A percentile compares a stretch with the other conserved stretches of the same genome.
phyloP scores from a whole-genome alignment of 495 filamentous ascomycete genomes.

The Astrothelium macrocarpum region DNA sequence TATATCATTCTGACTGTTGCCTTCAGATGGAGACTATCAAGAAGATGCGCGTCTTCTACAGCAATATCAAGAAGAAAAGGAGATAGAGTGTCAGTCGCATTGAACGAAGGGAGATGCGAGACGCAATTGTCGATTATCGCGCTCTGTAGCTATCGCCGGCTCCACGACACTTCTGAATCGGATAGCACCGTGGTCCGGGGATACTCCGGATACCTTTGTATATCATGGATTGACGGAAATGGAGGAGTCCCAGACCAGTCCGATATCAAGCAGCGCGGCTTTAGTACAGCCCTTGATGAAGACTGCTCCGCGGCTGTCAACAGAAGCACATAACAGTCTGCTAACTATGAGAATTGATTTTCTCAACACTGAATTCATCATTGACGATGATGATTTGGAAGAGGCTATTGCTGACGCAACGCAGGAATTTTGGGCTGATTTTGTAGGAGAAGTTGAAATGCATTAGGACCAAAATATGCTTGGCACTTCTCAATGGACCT shows the following conservation, averaged over 20 bases:
- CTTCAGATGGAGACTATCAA: constrained; percentile 26
- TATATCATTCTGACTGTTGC: constrained; percentile 1
- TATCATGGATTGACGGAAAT: neutral
- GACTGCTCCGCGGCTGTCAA: constrained; percentile 5
- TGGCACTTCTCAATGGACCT: neutral
- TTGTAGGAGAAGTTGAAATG: constrained; percentile 23
- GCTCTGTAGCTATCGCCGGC: constrained; percentile 23
- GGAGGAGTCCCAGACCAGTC: neutral
- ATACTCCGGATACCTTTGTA: neutral
- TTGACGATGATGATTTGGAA: neutral
- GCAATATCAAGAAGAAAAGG: constrained; percentile 11
- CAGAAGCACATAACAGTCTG: constrained; percentile 11
- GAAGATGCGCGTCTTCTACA: constrained; percentile 26
- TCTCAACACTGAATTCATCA: constrained; percentile 16
- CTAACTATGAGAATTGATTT: constrained; percentile 21
- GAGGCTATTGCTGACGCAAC: constrained; percentile 20
- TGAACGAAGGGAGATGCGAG: constrained; percentile 21
- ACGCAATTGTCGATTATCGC: constrained; percentile 26
- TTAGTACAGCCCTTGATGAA: neutral
- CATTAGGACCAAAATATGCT: neutral
- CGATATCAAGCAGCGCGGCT: neutral
- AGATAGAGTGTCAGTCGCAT: constrained; percentile 21
- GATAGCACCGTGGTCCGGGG: constrained; percentile 3
- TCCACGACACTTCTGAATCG: constrained; percentile 9
- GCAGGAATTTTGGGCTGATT: constrained; percentile 24